Evolutionary conservation across 2,329 filamentous ascomycete genomes (phyloP).

Genomic region (Cladosporium sp.): DNA sequence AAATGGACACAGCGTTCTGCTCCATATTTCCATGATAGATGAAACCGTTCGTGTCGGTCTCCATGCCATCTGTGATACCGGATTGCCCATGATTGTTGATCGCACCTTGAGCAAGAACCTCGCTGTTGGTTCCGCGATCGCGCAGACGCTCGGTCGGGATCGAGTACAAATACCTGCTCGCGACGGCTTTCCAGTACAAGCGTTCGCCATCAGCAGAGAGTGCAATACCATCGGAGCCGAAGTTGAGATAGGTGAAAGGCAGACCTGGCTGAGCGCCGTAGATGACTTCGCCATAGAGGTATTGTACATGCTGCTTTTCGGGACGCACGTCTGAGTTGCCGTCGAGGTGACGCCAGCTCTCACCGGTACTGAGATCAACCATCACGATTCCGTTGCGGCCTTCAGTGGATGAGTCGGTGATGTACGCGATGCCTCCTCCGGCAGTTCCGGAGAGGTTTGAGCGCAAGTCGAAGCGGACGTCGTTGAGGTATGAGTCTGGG

Average conservation of each 20-base stretch:
- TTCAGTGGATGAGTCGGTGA: slow-evolving; percentile 48
- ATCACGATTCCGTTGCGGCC: slow-evolving; percentile 49
- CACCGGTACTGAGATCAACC: slow-evolving; percentile 47
- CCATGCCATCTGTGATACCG: slow-evolving; percentile 50
- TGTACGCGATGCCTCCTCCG: slow-evolving; percentile 49
- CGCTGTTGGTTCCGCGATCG: slow-evolving; percentile 35
- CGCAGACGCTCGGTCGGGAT: slow-evolving; percentile 43
- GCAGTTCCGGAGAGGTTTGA: slow-evolving; percentile 33
- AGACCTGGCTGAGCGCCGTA: slow-evolving; percentile 38
- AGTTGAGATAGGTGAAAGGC: slow-evolving; percentile 37
- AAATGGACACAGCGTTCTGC: slow-evolving; percentile 45
- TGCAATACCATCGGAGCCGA: slow-evolving; percentile 50
- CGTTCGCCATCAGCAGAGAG: slow-evolving; percentile 46
- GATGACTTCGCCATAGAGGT: slow-evolving; percentile 46
- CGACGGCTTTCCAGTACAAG: slow-evolving; percentile 45
- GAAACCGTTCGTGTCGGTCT: slow-evolving; percentile 48
- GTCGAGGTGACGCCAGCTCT: slow-evolving; percentile 49
- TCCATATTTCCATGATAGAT: slow-evolving; percentile 51
- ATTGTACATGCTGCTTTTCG: slow-evolving; percentile 44
- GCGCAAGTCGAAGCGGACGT: slow-evolving; percentile 52
- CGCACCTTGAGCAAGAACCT: slow-evolving; percentile 42
- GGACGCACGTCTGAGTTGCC: slow-evolving; percentile 38
- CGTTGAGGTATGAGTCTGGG: slow-evolving; percentile 50
- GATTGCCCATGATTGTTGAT: slow-evolving; percentile 45
- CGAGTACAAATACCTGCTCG: slow-evolving; percentile 42